Evolutionary conservation across 140 eudicot genomes (phyloP).

Genomic region (Eryngium alpinum): DNA sequence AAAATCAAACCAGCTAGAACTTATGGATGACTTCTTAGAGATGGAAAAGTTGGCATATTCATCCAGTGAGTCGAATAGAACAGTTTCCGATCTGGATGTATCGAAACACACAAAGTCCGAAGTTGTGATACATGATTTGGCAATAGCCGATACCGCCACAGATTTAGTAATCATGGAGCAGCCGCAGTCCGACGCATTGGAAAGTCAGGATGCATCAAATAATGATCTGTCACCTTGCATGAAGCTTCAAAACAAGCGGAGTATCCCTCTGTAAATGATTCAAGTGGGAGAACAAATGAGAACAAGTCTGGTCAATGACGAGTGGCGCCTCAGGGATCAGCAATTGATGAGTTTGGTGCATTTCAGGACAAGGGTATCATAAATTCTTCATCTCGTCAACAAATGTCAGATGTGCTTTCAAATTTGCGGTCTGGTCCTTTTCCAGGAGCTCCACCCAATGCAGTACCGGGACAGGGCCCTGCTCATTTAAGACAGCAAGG

Average conservation of each 20-base stretch:
- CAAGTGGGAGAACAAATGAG: background rate
- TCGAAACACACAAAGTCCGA: slow-evolving; percentile 18
- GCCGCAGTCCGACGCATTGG: slow-evolving; percentile 20
- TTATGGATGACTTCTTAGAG: slow-evolving; percentile 95
- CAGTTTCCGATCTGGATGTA: slow-evolving; percentile 22
- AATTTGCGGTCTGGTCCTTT: slow-evolving; percentile 19
- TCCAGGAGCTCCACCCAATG: slow-evolving; percentile 20
- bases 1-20: slow-evolving; percentile 54
- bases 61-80: slow-evolving; percentile 43
- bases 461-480: background rate
- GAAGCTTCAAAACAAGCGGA: slow-evolving; percentile 33
- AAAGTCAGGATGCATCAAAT: slow-evolving; percentile 19
- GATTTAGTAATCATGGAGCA: slow-evolving; percentile 23
- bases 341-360: background rate
- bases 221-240: slow-evolving; percentile 22
- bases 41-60: slow-evolving; percentile 88
- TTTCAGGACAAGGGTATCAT: background rate
- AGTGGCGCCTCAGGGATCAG: background rate
- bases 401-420: slow-evolving; percentile 28
- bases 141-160: slow-evolving; percentile 20
- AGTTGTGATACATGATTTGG: slow-evolving; percentile 15
- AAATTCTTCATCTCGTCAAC: slow-evolving; percentile 35
- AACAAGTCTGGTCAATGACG: background rate
- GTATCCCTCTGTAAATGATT: slow-evolving; percentile 7
- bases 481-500: background rate